Evolutionary conservation across 192 early-diverging fungal species (phyloP).

Genomic region (Pilaira anomala): DNA sequence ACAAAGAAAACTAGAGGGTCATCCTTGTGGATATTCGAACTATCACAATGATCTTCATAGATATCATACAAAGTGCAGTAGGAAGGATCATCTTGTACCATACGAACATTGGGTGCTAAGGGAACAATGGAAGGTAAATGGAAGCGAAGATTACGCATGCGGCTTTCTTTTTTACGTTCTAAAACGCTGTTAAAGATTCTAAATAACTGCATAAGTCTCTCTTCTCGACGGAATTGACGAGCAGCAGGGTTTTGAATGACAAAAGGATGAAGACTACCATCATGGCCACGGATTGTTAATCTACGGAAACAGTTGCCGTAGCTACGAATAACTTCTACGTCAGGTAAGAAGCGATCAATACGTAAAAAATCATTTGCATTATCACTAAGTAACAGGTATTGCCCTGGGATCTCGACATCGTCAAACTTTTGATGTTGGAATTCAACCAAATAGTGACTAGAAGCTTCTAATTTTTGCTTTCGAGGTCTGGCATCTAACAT

Average conservation of each 20-base stretch:
- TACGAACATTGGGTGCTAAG: conserved; percentile 85
- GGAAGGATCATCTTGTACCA: conserved; percentile 90
- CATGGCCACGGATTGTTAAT: conserved; percentile 85
- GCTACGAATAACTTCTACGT: conserved; percentile 81
- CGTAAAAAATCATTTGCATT: conserved; percentile 88
- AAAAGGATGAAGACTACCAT: conserved; percentile 88
- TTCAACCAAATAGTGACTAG: conserved; percentile 91
- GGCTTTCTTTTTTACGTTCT: conserved; percentile 78
- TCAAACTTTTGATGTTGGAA: conserved; percentile 99
- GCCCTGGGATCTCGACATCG: conserved; percentile 98
- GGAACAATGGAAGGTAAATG: conserved; percentile 91
- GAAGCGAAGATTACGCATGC: conserved; percentile 76
- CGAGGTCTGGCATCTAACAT: conserved; percentile 80
- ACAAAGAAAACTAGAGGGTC: conserved; percentile 82
- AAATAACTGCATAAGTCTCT: conserved; percentile 93
- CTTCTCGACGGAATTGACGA: conserved; percentile 87
- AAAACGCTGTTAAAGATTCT: conserved; percentile 86
- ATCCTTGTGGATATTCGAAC: conserved; percentile 75
- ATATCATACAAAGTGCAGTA: conserved; percentile 90
- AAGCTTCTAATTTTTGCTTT: conserved; percentile 80
- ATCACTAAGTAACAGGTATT: conserved; percentile 78
- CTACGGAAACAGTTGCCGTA: conserved; percentile 72
- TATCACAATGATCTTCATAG: conserved; percentile 84
- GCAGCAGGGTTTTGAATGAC: conserved; percentile 93
- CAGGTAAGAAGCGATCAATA: conserved; percentile 93